Conservation (phyloP, 2,329 filamentous ascomycete genomes). For the Huntiella abstrusa region DNA sequence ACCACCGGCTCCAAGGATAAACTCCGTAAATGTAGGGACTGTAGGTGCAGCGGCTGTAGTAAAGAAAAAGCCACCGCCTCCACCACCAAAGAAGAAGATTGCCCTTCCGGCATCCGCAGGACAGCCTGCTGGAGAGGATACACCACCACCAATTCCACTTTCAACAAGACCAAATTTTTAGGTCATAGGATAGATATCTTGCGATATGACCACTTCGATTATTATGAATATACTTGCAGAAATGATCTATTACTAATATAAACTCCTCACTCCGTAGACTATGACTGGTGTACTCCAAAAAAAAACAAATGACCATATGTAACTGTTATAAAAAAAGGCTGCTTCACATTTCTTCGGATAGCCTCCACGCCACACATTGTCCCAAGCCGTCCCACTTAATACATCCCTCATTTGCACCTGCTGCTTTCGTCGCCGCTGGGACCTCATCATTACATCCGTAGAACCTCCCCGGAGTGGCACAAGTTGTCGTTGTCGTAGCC, state of each 20-base stretch:
- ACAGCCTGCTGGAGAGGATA: slow-evolving; percentile 11
- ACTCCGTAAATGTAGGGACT: not conserved
- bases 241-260: no score
- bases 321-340: not conserved
- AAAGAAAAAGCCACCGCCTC: slow-evolving; percentile 36
- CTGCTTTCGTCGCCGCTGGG: slow-evolving; percentile 15
- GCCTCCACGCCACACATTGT: slow-evolving; percentile 21
- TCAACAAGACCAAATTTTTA: slow-evolving; percentile 26
- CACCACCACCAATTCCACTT: slow-evolving; percentile 34
- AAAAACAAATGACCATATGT: no score
- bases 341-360: slow-evolving; percentile 18
- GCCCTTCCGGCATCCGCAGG: slow-evolving; percentile 11
- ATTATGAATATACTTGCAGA: no score
- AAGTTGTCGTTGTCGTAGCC: slow-evolving; percentile 18
- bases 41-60: slow-evolving; percentile 13
- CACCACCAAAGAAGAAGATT: slow-evolving; percentile 33
- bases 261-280: no score
- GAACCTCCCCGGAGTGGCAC: slow-evolving; percentile 28
- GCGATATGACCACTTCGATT: no score
- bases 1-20: not conserved
- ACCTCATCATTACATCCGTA: slow-evolving; percentile 28
- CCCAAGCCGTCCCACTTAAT: slow-evolving; percentile 23
- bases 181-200: not conserved
- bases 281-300: no score
- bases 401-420: slow-evolving; percentile 18